phyloP scores from a whole-genome alignment of 2,329 filamentous ascomycete species.

The Elsinoe necatrix region DNA sequence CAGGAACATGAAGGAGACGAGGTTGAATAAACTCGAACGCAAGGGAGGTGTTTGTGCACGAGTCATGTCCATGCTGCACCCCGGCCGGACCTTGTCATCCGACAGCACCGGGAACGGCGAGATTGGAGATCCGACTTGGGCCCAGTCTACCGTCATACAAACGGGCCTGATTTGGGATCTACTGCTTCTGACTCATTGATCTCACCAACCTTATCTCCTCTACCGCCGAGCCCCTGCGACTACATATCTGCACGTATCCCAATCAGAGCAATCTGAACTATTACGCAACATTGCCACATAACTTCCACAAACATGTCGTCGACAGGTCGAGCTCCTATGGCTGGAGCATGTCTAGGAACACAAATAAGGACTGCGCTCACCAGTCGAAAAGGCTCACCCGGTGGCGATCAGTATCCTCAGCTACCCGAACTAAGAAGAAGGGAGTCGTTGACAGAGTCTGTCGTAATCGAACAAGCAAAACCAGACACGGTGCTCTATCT shows the following conservation, averaged over 20 bases:
- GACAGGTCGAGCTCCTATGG: not conserved
- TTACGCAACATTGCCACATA: not conserved
- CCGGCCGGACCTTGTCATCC: not conserved
- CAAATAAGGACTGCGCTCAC: not conserved
- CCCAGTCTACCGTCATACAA: not conserved
- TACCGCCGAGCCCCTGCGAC: not conserved
- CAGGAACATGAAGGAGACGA: not conserved
- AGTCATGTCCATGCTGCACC: not conserved
- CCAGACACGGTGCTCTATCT: conserved; percentile 30
- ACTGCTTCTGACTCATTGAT: not conserved
- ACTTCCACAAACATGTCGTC: not conserved
- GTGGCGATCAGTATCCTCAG: not conserved
- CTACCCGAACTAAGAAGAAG: conserved; percentile 12
- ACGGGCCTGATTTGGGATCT: not conserved
- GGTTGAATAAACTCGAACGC: not conserved
- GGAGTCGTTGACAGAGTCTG: conserved; percentile 7
- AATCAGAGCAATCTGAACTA: not conserved
- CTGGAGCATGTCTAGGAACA: not conserved
- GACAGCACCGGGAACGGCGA: not conserved
- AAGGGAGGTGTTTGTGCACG: not conserved
- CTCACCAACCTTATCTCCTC: not conserved
- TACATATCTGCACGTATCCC: not conserved
- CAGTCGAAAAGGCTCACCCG: not conserved
- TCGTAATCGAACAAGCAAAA: not conserved
- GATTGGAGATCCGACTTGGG: conserved; percentile 1